Evolutionary conservation across 208 protist genomes (phyloP), one percentile per base, ranked within the genome.

Genomic region (Crithidia brevicula): DNA sequence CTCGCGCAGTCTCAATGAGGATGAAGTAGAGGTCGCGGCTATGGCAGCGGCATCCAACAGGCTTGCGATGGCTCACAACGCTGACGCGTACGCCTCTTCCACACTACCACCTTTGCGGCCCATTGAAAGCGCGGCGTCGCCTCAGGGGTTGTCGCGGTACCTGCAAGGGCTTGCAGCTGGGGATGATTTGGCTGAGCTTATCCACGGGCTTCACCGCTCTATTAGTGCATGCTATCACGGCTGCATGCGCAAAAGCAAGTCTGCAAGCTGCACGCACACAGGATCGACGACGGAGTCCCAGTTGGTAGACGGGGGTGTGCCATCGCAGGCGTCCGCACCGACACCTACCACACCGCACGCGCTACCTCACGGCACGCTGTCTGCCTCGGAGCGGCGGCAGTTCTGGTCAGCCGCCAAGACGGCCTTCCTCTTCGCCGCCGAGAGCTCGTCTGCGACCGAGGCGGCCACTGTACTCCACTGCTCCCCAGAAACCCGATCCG

Each of bases 401-500:
- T 65, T 60, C 40, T 74, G 59, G 53, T 6, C 52, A 15, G 79
- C 79, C 20, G 61, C 46, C 22, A 67, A 72, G 46, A 63, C 81
- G 3, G 84, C 86, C 0, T 64, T 91, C 30, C 69, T 95, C 28
- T 88, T 95, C 30, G 73, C 82, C 40, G 82, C 81, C 11, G 89
- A 95, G 60, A 80, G 70, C 75, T 61, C 75, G 2, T 40, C 63
- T 7, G 81, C 78, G 15, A 57, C 69, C 8, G 86, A 85, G 27
- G 84, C 82, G 72, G 85, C 79, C 5, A 92, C 82, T n/a, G 27
- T 66, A 25, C 67, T 95, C 27, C 80, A 87, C 67, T 89, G 74
- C 67, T 76, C 65, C 52, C 34, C 67, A 11, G 23, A 49, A 6
- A 42, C 64, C 7, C 72, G 57, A n/a, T 61, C 71, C 25, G 20